Percentiles rank a stretch among this genome's conserved stretches.
Conservation (phyloP, 306 rosid species). For the Malus fusca region DNA sequence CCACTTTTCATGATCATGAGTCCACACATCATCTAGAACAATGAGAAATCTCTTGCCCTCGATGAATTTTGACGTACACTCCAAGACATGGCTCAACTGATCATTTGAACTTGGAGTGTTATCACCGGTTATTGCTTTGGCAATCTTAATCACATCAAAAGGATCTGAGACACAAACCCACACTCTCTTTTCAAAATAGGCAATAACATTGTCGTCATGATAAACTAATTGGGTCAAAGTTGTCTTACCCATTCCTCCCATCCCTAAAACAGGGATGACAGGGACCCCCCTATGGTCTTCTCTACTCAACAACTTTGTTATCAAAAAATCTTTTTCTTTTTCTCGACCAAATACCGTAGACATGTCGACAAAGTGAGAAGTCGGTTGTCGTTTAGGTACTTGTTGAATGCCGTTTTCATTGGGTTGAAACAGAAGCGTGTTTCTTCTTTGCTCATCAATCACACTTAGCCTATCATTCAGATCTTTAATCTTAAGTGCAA, state of each 20-base stretch:
- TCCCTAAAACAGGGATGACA: background rate
- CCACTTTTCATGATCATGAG: background rate
- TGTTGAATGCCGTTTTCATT: background rate
- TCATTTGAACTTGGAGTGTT: background rate
- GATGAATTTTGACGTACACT: background rate
- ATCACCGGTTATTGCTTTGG: background rate
- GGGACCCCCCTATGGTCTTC: background rate
- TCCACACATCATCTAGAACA: slow-evolving; percentile 20
- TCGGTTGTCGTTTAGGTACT: background rate
- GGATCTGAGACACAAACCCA: slow-evolving; percentile 10
- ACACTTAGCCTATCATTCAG: background rate
- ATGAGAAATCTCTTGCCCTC: background rate
- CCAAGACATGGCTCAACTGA: background rate
- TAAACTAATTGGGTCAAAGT: background rate
- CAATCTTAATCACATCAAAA: background rate
- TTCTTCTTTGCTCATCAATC: background rate
- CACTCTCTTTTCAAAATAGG: background rate
- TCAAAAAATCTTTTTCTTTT: background rate
- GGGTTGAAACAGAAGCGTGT: background rate
- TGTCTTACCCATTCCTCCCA: background rate
- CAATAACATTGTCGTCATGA: background rate
- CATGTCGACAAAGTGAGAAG: background rate
- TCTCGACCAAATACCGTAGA: background rate
- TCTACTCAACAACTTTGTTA: background rate
- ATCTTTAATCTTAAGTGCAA: background rate